These are phyloP conservation scores for Leccinum boreale DNA, from an alignment of 768 basidiomycete genomes.

Conservation along the genomic window DNA sequence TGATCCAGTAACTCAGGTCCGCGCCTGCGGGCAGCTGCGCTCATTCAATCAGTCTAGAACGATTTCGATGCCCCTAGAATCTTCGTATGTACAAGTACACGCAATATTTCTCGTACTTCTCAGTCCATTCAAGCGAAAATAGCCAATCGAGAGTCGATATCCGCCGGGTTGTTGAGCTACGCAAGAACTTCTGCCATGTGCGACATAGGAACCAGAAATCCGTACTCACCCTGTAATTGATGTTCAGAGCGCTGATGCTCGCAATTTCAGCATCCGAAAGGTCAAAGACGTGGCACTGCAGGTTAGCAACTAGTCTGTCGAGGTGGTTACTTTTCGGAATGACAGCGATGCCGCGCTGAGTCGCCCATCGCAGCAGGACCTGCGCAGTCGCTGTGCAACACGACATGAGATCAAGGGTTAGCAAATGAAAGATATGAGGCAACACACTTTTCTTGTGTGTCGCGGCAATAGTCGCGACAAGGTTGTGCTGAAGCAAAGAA, in stretches of 20 bases:
- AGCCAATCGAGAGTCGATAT: slow-evolving; percentile 59
- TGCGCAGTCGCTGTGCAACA: slow-evolving; percentile 45
- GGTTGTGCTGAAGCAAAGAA: slow-evolving; percentile 53
- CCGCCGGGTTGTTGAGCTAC: slow-evolving; percentile 69
- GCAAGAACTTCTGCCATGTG: slow-evolving; percentile 3
- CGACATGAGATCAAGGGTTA: neutral
- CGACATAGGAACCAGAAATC: neutral
- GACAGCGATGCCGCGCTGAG: slow-evolving; percentile 68
- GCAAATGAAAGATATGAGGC: neutral
- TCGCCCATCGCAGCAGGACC: slow-evolving; percentile 76
- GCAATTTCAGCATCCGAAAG: slow-evolving; percentile 58
- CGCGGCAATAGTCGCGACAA: slow-evolving; percentile 43
- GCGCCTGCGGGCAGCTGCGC: slow-evolving; percentile 8
- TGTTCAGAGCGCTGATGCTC: slow-evolving; percentile 56
- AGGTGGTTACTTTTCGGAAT: slow-evolving; percentile 66
- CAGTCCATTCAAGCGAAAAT: slow-evolving; percentile 59
- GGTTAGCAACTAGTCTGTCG: slow-evolving; percentile 40
- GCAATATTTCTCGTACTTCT: neutral
- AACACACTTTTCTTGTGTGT: slow-evolving; percentile 51
- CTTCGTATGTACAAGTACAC: slow-evolving; percentile 2
- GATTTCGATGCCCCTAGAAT: neutral
- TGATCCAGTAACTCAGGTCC: neutral
- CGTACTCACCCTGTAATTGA: slow-evolving; percentile 54
- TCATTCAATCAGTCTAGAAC: neutral
- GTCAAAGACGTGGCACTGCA: slow-evolving; percentile 45